A percentile compares a stretch with the other conserved stretches of the same genome.
These are phyloP conservation scores for Cytospora chrysosperma DNA, from an alignment of 2,329 filamentous ascomycete species.

Conservation along the genomic window DNA sequence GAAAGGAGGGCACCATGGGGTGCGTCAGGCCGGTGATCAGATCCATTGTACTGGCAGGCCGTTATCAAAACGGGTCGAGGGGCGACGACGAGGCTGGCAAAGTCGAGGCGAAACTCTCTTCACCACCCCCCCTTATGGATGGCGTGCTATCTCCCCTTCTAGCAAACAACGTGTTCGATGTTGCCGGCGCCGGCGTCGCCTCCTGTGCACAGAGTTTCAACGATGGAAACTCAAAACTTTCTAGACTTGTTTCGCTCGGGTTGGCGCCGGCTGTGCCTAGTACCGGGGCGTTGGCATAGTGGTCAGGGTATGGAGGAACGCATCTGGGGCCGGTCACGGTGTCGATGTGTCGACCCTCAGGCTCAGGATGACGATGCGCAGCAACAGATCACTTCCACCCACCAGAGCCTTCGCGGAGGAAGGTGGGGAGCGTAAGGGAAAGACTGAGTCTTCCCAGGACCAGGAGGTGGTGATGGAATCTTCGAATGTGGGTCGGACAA, in stretches of 20 bases:
- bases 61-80: not conserved
- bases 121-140: not conserved
- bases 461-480: constrained; percentile 21
- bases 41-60: constrained; percentile 14
- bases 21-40: constrained; percentile 21
- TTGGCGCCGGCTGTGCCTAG: constrained; percentile 14
- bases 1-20: constrained; percentile 10
- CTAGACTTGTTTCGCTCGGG: not conserved
- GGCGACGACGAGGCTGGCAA: constrained; percentile 4
- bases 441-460: not conserved
- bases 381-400: not conserved
- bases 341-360: constrained; percentile 11
- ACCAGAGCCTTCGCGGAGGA: constrained; percentile 12
- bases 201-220: not conserved
- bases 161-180: not conserved
- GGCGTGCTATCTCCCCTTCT: not conserved
- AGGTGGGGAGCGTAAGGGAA: constrained; percentile 18
- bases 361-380: not conserved
- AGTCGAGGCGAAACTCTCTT: not conserved
- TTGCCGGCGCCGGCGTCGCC: not conserved
- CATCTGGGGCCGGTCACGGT: constrained; percentile 14
- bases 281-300: constrained; percentile 11
- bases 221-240: not conserved
- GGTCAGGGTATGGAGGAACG: constrained; percentile 10
- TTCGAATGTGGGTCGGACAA: constrained; percentile 21